Percentiles rank a stretch among this genome's conserved stretches.
These are phyloP conservation scores for Lentinula guzmanii DNA, from an alignment of 768 basidiomycete species.

Conservation along the genomic window DNA sequence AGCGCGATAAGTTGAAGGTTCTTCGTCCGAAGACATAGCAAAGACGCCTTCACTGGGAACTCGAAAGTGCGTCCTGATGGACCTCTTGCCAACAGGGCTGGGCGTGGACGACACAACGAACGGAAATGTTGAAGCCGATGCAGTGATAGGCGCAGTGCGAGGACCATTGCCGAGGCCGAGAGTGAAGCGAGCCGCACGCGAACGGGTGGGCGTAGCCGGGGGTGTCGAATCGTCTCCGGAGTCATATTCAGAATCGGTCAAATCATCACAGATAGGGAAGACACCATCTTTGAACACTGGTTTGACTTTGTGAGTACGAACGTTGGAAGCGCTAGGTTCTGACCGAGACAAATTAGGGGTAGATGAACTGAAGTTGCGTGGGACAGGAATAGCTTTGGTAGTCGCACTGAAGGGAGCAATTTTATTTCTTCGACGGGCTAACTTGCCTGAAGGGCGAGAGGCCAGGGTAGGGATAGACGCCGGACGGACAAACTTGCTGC, in stretches of 20 bases:
- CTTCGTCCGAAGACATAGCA: slow-evolving; percentile 70
- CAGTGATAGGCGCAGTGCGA: slow-evolving; percentile 45
- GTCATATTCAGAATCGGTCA: slow-evolving; percentile 39
- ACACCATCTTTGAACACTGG: slow-evolving; percentile 26
- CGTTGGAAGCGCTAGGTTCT: slow-evolving; percentile 27
- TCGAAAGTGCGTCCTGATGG: slow-evolving; percentile 42
- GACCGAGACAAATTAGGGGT: slow-evolving; percentile 39
- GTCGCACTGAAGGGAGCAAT: slow-evolving; percentile 26
- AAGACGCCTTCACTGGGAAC: slow-evolving; percentile 74
- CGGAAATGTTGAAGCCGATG: slow-evolving; percentile 27
- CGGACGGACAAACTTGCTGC: slow-evolving; percentile 14
- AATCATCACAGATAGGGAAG: slow-evolving; percentile 74
- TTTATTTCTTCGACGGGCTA: slow-evolving; percentile 51
- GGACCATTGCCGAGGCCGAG: slow-evolving; percentile 32
- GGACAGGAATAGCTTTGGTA: slow-evolving; percentile 44
- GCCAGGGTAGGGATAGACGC: slow-evolving; percentile 33
- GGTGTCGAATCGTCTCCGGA: slow-evolving; percentile 29
- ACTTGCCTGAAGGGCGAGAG: slow-evolving; percentile 46
- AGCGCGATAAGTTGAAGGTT: slow-evolving; percentile 34
- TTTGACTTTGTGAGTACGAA: slow-evolving; percentile 25
- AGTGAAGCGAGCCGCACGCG: slow-evolving; percentile 16
- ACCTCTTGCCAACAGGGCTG: slow-evolving; percentile 24
- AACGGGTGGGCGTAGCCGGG: slow-evolving; percentile 52
- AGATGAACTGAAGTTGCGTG: slow-evolving; percentile 22
- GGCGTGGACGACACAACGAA: slow-evolving; percentile 37